phyloP scores from a whole-genome alignment of 345 rosid species.

The Eucalyptus fibrosa region DNA sequence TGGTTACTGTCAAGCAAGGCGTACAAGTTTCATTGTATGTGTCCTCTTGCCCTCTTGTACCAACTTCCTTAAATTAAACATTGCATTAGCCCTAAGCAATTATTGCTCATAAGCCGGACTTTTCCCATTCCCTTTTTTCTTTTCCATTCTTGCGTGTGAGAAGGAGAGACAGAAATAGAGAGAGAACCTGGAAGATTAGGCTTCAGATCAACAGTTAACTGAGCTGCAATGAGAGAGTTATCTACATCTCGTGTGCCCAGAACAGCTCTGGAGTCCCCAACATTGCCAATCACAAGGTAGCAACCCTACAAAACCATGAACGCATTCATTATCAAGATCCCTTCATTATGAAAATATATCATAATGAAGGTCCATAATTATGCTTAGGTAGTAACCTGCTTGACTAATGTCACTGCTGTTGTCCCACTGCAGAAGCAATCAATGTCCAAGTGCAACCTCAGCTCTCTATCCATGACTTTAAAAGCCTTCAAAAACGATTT shows the following conservation, averaged over 20 bases:
- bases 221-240: conserved; percentile 60
- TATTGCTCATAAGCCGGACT: not conserved
- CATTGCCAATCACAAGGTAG: conserved; percentile 67
- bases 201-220: conserved; percentile 92
- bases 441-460: conserved; percentile 44
- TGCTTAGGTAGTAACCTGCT: conserved; percentile 43
- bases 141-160: not conserved
- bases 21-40: not conserved
- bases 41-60: not conserved
- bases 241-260: conserved; percentile 60
- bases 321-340: not conserved
- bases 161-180: not conserved
- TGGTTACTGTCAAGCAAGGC: not conserved
- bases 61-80: not conserved
- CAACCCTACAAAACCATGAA: conserved; percentile 35
- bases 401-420: conserved; percentile 89
- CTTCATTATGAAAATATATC: not conserved
- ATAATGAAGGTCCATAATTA: not conserved
- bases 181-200: conserved; percentile 89
- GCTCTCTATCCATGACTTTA: conserved; percentile 89
- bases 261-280: conserved; percentile 94
- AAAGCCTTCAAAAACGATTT: conserved; percentile 81
- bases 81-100: not conserved
- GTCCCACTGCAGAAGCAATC: conserved; percentile 98
- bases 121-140: not conserved